A percentile compares a stretch with the other conserved stretches of the same genome.
phyloP scores from a whole-genome alignment of 2,329 filamentous ascomycete species.

The Plectosphaerella plurivora region DNA sequence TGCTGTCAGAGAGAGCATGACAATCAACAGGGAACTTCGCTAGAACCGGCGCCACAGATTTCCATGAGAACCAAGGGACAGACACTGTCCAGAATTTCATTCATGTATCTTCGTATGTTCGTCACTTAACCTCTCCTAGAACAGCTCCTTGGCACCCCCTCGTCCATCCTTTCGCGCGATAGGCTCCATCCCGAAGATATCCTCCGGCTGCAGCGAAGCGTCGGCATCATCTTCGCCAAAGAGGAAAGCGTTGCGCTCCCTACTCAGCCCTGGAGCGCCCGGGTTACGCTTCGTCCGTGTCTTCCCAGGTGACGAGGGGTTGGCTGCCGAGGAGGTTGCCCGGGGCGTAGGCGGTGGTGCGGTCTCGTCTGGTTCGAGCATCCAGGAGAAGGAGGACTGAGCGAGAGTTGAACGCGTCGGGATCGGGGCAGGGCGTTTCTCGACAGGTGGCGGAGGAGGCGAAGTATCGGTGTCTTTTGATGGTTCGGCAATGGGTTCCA shows the following conservation, averaged over 20 bases:
- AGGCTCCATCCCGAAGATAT: constrained; percentile 53
- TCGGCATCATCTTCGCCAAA: constrained; percentile 47
- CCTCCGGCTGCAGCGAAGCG: constrained; percentile 34
- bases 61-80: too few relatives aligned
- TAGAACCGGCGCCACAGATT: too few relatives aligned
- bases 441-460: constrained; percentile 1
- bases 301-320: constrained; percentile 10
- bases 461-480: constrained; percentile 1
- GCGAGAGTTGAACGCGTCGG: constrained; percentile 63
- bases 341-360: constrained; percentile 22
- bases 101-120: neutral
- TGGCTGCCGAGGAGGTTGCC: constrained; percentile 9
- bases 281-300: constrained; percentile 31
- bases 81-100: neutral
- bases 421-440: constrained; percentile 32
- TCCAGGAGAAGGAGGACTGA: constrained; percentile 75
- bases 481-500: neutral
- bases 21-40: too few relatives aligned
- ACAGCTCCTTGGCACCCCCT: neutral
- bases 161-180: constrained; percentile 18
- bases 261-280: constrained; percentile 32
- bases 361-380: constrained; percentile 58
- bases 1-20: too few relatives aligned
- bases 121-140: neutral
- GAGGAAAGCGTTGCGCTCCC: constrained; percentile 54